A percentile compares a stretch with the other conserved stretches of the same genome.
Conservation (phyloP, 2,329 filamentous ascomycete genomes). For the Pestalotiopsis sp. region DNA sequence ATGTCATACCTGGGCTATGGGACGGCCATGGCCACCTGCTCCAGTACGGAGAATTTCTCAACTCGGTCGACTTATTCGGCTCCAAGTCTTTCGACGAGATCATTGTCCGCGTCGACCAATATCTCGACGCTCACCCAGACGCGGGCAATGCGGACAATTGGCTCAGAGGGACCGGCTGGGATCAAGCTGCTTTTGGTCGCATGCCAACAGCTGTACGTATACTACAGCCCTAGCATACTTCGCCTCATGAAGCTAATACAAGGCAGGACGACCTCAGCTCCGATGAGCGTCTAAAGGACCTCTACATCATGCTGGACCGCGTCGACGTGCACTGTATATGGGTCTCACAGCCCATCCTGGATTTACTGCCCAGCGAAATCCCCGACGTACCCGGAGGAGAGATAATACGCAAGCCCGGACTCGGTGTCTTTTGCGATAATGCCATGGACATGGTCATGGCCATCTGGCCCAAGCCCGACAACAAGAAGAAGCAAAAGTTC, state of each 20-base stretch:
- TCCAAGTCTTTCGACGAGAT: constrained; percentile 58
- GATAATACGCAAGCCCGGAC: constrained; percentile 60
- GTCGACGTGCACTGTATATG: constrained; percentile 73
- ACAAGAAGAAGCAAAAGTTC: constrained; percentile 54
- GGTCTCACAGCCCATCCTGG: constrained; percentile 66
- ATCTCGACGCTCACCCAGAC: constrained; percentile 50
- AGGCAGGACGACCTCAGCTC: constrained; percentile 55
- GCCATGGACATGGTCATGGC: constrained; percentile 65
- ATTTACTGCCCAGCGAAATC: constrained; percentile 57
- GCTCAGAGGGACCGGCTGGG: constrained; percentile 72
- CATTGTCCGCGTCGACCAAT: constrained; percentile 51
- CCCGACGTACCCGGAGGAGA: constrained; percentile 65
- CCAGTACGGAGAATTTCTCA: constrained; percentile 68
- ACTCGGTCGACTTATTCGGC: constrained; percentile 67
- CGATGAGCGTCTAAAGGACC: constrained; percentile 51
- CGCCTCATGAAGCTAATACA: constrained; percentile 12
- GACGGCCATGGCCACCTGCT: constrained; percentile 72
- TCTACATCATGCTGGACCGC: constrained; percentile 71
- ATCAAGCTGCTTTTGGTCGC: constrained; percentile 65
- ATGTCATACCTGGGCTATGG: constrained; percentile 69
- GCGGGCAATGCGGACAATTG: constrained; percentile 59
- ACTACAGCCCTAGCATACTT: constrained; percentile 14
- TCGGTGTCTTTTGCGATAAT: constrained; percentile 75
- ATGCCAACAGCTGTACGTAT: constrained; percentile 66
- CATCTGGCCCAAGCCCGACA: constrained; percentile 59